phyloP scores from a whole-genome alignment of 2,329 filamentous ascomycete genomes.

The Colletotrichum coccodes region DNA sequence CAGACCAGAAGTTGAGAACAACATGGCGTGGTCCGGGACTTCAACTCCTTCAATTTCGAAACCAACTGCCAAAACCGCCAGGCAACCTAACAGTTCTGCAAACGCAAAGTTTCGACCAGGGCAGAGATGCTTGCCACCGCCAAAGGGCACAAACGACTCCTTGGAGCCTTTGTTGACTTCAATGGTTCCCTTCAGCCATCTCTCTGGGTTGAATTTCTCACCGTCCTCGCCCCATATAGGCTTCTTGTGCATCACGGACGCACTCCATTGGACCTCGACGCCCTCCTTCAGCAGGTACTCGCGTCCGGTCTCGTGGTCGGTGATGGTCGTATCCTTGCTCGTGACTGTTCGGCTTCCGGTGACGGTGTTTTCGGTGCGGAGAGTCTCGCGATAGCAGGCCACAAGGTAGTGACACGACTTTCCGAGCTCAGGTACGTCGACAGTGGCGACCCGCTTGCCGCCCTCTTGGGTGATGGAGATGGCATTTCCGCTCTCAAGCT shows the following conservation, averaged over 20 bases:
- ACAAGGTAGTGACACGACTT: slow-evolving; percentile 51
- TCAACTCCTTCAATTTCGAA: slow-evolving; percentile 38
- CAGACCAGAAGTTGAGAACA: slow-evolving; percentile 18
- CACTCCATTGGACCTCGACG: slow-evolving; percentile 40
- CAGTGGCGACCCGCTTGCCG: slow-evolving; percentile 32
- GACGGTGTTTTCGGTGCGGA: slow-evolving; percentile 50
- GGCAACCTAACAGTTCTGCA: slow-evolving; percentile 41
- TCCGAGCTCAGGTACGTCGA: slow-evolving; percentile 48
- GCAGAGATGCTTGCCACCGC: slow-evolving; percentile 45
- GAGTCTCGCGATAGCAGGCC: slow-evolving; percentile 54
- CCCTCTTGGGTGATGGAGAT: slow-evolving; percentile 17
- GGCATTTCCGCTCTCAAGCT: slow-evolving; percentile 38
- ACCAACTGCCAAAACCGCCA: slow-evolving; percentile 35
- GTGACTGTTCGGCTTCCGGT: slow-evolving; percentile 51
- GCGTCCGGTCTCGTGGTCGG: slow-evolving; percentile 36
- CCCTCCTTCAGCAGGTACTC: slow-evolving; percentile 41
- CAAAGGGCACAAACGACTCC: slow-evolving; percentile 44
- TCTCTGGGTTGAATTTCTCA: slow-evolving; percentile 38
- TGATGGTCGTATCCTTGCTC: slow-evolving; percentile 48
- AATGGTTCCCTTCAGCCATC: slow-evolving; percentile 35
- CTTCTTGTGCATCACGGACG: slow-evolving; percentile 38
- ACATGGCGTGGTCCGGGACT: slow-evolving; percentile 33
- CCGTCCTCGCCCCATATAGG: slow-evolving; percentile 40
- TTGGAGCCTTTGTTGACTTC: slow-evolving; percentile 29
- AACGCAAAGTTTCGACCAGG: slow-evolving; percentile 46